Conservation (phyloP, 176 grass and related monocot species). For the Melocanna baccifera region DNA sequence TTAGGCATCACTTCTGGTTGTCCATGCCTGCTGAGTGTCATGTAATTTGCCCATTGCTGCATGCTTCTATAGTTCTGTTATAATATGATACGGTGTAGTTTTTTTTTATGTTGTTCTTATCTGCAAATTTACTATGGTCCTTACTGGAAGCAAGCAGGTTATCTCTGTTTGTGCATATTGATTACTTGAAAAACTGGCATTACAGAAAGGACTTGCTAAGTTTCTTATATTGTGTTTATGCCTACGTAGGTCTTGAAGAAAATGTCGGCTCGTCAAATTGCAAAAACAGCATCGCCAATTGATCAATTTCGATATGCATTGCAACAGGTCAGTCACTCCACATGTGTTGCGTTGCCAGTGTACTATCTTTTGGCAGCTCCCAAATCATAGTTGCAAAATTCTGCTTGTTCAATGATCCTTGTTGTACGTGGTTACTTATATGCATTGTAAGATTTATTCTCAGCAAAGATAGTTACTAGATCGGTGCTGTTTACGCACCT, state of each 20-base stretch:
- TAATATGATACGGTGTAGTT: not conserved
- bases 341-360: slow-evolving; percentile 15
- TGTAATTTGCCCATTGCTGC: not conserved
- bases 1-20: not conserved
- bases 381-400: not conserved
- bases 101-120: not conserved
- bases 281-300: slow-evolving; percentile 75
- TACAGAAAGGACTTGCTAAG: not conserved
- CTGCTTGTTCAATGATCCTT: not conserved
- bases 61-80: not conserved
- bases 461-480: not conserved
- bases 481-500: not conserved
- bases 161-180: not conserved
- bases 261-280: slow-evolving; percentile 69
- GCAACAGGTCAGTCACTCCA: slow-evolving; percentile 67
- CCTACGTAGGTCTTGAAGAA: slow-evolving; percentile 76
- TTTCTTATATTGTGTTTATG: not conserved
- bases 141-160: not conserved
- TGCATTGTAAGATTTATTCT: not conserved
- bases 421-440: not conserved
- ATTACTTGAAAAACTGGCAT: slow-evolving; percentile 16
- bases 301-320: slow-evolving; percentile 76
- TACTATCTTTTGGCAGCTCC: not conserved
- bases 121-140: not conserved
- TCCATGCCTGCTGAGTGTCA: not conserved